A percentile compares a stretch with the other conserved stretches of the same genome.
phyloP scores from a whole-genome alignment of 1,139 yeast species.

The Magnusiomyces fungicola region DNA sequence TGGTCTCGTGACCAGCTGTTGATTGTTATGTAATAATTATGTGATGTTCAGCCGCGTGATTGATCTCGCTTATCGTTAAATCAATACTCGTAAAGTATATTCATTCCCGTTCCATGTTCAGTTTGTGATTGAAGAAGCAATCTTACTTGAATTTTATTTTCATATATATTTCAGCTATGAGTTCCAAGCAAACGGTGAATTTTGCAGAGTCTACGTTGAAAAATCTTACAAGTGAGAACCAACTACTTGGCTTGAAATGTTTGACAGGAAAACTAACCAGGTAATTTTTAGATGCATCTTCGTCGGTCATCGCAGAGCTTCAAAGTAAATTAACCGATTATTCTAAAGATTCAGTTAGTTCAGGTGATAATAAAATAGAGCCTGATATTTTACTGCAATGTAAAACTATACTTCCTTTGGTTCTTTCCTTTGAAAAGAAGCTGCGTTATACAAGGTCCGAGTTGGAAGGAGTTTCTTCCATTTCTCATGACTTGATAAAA shows the following conservation, averaged over 20 bases:
- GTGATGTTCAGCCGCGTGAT: no score
- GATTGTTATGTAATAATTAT: no score
- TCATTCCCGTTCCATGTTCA: no score
- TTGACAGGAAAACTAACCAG: not conserved
- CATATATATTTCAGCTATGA: no score
- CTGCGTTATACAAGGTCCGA: not conserved
- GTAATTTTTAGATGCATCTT: not conserved
- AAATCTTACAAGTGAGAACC: conserved; percentile 1
- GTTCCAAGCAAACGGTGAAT: not conserved
- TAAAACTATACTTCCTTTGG: conserved; percentile 14
- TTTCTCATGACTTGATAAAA: conserved; percentile 3
- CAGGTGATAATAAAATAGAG: not conserved
- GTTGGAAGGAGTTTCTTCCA: not conserved
- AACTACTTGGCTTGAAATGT: not conserved
- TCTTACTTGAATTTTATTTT: no score
- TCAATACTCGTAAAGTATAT: no score
- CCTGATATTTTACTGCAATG: conserved; percentile 10
- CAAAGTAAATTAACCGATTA: not conserved
- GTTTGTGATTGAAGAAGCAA: no score
- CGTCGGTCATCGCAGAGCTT: not conserved
- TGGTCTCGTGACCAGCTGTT: no score
- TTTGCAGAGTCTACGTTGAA: conserved; percentile 5
- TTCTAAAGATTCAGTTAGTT: not conserved
- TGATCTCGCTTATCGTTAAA: no score
- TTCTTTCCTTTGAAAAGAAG: conserved; percentile 14